Evolutionary conservation across 495 filamentous ascomycete species (phyloP), one percentile per base, ranked within the genome.

Genomic region (Penicillium odoratum): DNA sequence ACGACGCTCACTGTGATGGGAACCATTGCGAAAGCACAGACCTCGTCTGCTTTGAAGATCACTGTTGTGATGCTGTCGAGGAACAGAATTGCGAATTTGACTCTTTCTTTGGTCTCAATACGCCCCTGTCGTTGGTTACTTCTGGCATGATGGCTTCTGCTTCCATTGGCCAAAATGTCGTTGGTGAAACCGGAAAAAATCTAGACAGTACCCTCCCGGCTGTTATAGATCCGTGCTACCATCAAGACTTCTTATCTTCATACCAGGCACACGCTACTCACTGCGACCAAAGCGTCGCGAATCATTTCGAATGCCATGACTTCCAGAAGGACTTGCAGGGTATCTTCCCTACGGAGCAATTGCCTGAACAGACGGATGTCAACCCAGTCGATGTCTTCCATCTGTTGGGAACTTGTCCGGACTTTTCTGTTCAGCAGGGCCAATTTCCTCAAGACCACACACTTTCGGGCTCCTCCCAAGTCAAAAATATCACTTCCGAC

Each of bases 361-460:
- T 61, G 46, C 70, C 72, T 9, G 30, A 48, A 3, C 72, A 67
- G 53, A 66, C 63, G 7, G 63, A 69, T 11, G 70, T 76, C 30
- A 75, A 75, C 53, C 73, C 73, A 7, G 60, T 65, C 11, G 75
- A 78, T 13, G 68, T 75, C 40, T 78, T 76, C 53, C 75, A 78
- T 50, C 73, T 78, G 66, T 67, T 76, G 48, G 72, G 72, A 8
- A 68, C 71, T 57, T 76, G 75, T 40, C 62, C 73, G 13, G 72
- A 76, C 55, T 67, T 68, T 25, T 67, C 68, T 11, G 57, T 59
- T 26, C 71, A 67, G 40, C 63, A 72, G 18, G 63, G 69, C 33
- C 70, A 76, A 16, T 58, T 68, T 25, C 55, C 64, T 25, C 59
- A 62, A 16, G 62, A 59, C 3, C 56, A 68, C 29, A 62, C 63